Base-by-base conservation (phyloP, 2,329 filamentous ascomycete species). In the Pseudopyrenochaeta lycopersici region DNA sequence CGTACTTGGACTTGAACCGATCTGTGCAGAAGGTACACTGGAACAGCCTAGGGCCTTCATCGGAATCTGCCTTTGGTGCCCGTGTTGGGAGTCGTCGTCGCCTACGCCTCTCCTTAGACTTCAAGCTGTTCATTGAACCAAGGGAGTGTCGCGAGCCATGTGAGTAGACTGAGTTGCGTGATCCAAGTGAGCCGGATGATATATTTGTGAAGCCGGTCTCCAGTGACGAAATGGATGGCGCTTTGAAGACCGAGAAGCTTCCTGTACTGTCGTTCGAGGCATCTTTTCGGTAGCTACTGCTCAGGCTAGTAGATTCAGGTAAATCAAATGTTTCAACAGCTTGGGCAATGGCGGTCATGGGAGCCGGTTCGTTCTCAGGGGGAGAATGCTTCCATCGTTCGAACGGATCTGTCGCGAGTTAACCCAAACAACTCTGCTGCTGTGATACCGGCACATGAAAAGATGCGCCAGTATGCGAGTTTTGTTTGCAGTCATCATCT, bases 351-450 rank as follows among this genome's bases (percentile, higher is more conserved):
- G 85, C 87, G 32, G 81, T 84, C 52, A 87, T 79, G 6, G 84
- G 81, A 57, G 87, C 87, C 64, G 87, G 84, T 82, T 89, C 87
- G 80, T 89, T 82, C 76, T 89, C 86, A 42, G 87, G 87, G 32
- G 87, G 87, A 61, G 85, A 88, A 70, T 87, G 80, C 69, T 88
- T 84, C 87, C 87, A 90, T 82, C 87, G 79, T 75, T 90, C 86
- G 64, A 90, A 78, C 7, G 87, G 87, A 67, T 86, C 86, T 74
- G 47, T 64, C 52, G 59, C 49, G 74, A 88, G 82, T 69, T 85
- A 72, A 72, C 68, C 60, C 54, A 69, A 55, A 67, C 60, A 62
- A 46, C 67, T 57, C 49, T 70, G 55, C 30, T 60, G 57, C 17
- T 67, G 56, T 46, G 47, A 31, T 2, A 44, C 53, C 41, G 61